phyloP scores from a whole-genome alignment of 2,329 filamentous ascomycete genomes.

The Fusarium oxysporum region DNA sequence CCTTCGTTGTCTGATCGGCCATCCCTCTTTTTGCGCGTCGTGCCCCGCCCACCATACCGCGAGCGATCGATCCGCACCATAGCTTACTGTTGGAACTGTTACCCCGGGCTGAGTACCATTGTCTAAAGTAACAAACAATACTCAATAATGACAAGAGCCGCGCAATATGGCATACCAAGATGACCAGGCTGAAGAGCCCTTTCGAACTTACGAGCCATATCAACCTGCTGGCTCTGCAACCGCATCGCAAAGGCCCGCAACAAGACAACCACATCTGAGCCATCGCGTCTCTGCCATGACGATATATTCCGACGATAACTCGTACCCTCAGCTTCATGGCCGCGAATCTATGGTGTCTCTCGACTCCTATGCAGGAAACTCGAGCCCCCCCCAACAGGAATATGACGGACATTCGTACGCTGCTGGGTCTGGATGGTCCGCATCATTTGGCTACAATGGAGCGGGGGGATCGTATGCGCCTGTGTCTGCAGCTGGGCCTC shows the following conservation, averaged over 20 bases:
- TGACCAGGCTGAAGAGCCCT: constrained; percentile 47
- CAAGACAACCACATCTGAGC: constrained; percentile 39
- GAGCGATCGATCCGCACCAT: constrained; percentile 5
- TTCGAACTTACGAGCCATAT: constrained; percentile 35
- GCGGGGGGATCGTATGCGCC: constrained; percentile 46
- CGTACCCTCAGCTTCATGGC: constrained; percentile 47
- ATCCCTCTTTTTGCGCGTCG: constrained; percentile 4
- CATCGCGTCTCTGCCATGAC: constrained; percentile 52
- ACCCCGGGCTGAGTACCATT: background rate
- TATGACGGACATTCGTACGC: constrained; percentile 38
- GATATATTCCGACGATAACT: constrained; percentile 46
- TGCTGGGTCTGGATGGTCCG: constrained; percentile 41
- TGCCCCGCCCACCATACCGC: constrained; percentile 26
- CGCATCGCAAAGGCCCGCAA: constrained; percentile 16
- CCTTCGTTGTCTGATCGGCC: constrained; percentile 3
- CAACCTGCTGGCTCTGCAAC: constrained; percentile 9
- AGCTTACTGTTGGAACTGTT: constrained; percentile 10
- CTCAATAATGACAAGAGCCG: constrained; percentile 39
- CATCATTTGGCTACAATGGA: constrained; percentile 47
- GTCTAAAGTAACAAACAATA: background rate
- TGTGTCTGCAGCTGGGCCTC: constrained; percentile 35
- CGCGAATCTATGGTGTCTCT: constrained; percentile 56
- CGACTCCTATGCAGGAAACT: constrained; percentile 47
- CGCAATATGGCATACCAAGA: constrained; percentile 48
- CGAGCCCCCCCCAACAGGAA: constrained; percentile 30